Conservation (phyloP, 1,284 basidiomycete genomes). For the Volvariella volvacea region DNA sequence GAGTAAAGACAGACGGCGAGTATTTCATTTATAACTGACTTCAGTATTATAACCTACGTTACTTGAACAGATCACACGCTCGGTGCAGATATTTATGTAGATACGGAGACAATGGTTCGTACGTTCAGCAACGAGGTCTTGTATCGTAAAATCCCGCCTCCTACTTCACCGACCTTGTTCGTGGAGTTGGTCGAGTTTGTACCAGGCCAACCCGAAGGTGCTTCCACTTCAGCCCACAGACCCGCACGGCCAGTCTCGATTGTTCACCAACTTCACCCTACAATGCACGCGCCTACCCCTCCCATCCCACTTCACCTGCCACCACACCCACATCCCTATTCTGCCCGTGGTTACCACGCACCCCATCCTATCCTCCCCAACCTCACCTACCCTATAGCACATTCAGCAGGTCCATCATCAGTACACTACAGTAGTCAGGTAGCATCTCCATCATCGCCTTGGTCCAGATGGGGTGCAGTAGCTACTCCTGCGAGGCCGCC, state of each 20-base stretch:
- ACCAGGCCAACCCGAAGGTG: conserved; percentile 33
- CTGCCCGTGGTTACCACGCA: conserved; percentile 5
- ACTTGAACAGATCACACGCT: not conserved
- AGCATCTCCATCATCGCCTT: conserved; percentile 59
- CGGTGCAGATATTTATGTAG: conserved; percentile 50
- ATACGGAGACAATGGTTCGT: conserved; percentile 67
- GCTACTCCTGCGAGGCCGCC: conserved; percentile 35
- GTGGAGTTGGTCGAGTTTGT: conserved; percentile 65
- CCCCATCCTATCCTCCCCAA: not conserved
- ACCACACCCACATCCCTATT: conserved; percentile 7
- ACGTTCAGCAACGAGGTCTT: conserved; percentile 66
- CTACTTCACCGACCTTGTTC: conserved; percentile 61
- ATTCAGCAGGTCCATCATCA: conserved; percentile 11
- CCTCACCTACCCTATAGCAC: not conserved
- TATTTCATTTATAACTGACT: conserved; percentile 12
- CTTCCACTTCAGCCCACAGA: conserved; percentile 19
- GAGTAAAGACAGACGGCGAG: conserved; percentile 60
- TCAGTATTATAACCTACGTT: too few relatives aligned
- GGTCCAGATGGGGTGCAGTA: conserved; percentile 53
- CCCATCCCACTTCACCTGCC: conserved; percentile 15
- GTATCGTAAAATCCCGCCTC: conserved; percentile 56
- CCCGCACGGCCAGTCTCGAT: conserved; percentile 8
- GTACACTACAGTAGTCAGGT: conserved; percentile 17
- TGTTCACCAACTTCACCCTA: conserved; percentile 3
- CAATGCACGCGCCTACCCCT: conserved; percentile 4